Percentiles rank a stretch among this genome's conserved stretches.
phyloP scores from a whole-genome alignment of 306 rosid genomes.

The Trichosanthes cucumerina region DNA sequence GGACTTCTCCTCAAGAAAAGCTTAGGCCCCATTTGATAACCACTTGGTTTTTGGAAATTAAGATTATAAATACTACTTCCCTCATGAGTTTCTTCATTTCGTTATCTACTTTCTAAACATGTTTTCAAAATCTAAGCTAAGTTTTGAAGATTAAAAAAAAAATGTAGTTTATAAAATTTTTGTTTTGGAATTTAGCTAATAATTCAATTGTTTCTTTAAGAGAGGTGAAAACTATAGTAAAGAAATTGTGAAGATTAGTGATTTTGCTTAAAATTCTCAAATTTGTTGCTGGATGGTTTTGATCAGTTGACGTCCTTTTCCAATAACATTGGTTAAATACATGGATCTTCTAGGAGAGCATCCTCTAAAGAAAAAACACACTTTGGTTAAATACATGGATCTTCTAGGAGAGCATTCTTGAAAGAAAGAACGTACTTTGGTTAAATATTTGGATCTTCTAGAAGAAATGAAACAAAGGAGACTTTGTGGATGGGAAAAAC shows the following conservation, averaged over 20 bases:
- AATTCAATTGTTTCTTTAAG: background rate
- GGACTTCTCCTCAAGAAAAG: background rate
- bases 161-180: background rate
- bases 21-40: background rate
- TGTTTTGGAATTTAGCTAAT: background rate
- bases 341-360: background rate
- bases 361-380: background rate
- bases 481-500: background rate
- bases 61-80: background rate
- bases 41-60: no score
- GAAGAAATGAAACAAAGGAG: background rate
- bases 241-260: background rate
- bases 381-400: no score
- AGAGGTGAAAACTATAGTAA: background rate
- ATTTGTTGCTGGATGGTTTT: background rate
- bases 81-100: background rate
- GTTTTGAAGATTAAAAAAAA: background rate
- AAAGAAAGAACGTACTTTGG: background rate
- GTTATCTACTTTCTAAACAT: background rate
- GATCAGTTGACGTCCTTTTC: background rate
- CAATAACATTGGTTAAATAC: background rate
- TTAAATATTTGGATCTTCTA: background rate
- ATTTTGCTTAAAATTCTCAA: background rate
- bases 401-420: background rate
- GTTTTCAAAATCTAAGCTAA: background rate